phyloP scores from a whole-genome alignment of 2,329 filamentous ascomycete genomes.

The Botrytis pseudocinerea region DNA sequence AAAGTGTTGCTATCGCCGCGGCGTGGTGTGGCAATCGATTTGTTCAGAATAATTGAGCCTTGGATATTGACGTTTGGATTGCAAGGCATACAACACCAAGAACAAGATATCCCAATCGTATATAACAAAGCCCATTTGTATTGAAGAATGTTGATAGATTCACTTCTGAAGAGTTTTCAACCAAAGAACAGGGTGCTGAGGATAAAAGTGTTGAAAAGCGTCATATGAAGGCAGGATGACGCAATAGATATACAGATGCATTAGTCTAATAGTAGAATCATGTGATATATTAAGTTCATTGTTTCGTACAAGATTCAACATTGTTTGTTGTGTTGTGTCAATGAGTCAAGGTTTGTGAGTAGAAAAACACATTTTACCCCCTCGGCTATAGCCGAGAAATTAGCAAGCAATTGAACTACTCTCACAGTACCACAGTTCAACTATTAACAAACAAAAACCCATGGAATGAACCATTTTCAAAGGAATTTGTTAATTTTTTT shows the following conservation, averaged over 20 bases:
- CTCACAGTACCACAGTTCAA: not conserved
- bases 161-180: not conserved
- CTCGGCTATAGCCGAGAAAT: slow-evolving; percentile 8
- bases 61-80: not conserved
- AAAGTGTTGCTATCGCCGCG: not conserved
- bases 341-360: not conserved
- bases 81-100: no score
- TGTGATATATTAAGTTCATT: not conserved
- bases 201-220: not conserved
- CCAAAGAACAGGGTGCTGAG: no score
- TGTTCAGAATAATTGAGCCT: not conserved
- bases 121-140: not conserved
- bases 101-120: accelerated
- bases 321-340: not conserved
- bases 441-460: not conserved
- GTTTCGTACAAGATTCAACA: not conserved
- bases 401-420: not conserved
- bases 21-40: not conserved
- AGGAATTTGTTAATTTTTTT: accelerated
- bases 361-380: not conserved
- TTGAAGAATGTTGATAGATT: not conserved
- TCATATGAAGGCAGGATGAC: not conserved
- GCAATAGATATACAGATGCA: not conserved
- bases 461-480: not conserved
- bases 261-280: not conserved